Evolutionary conservation across 345 rosid genomes (phyloP), one percentile per base, ranked within the genome.

Genomic region (Noccaea caerulescens): DNA sequence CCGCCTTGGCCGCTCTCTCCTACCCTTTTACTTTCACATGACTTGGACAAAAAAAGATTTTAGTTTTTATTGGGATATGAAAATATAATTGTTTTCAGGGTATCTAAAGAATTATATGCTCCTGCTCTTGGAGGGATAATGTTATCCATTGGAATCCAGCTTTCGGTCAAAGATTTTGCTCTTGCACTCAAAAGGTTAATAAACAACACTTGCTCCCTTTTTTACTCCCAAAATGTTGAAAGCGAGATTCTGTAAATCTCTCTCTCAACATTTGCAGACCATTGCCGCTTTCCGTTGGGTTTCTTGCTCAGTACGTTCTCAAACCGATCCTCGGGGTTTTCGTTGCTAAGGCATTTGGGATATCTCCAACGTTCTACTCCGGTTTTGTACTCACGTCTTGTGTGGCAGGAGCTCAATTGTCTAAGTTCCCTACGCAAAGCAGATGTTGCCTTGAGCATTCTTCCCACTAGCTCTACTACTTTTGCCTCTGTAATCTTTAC

Each of bases 91-190:
- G 13, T 54, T 54, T 36, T 78, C 84, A 86, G 94, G 94, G 97
- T 86, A 56, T 90, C 94, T 4, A 90, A 86, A 79, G 94, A 88
- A 33, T 32, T 88, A 34, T 88, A 90, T 58, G 90, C 97, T 25
- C 97, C 97, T 39, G 94, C 97, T 58, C 90, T 90, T 63, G 94
- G 97, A 27, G 92, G 97, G 61, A 90, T 58, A 56, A 88, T 90
- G 93, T 69, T 90, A 64, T 90, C 97, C 1, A 90, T 90, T 72
- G 97, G 97, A 73, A 90, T 90, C 74, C 73, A 63, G 79, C 87
- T 90, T 46, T 90, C 97, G 4, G 23, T 90, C 54, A 75, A 82
- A 58, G 97, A 90, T 80, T 88, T 90, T 78, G 83, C 93, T 68
- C 90, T 88, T 46, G 97, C 87, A 58, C 66, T 85, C 51, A 88